Percentiles rank a stretch among this genome's conserved stretches.
phyloP scores from a whole-genome alignment of 208 protist genomes.

The Trypanosoma caninum region DNA sequence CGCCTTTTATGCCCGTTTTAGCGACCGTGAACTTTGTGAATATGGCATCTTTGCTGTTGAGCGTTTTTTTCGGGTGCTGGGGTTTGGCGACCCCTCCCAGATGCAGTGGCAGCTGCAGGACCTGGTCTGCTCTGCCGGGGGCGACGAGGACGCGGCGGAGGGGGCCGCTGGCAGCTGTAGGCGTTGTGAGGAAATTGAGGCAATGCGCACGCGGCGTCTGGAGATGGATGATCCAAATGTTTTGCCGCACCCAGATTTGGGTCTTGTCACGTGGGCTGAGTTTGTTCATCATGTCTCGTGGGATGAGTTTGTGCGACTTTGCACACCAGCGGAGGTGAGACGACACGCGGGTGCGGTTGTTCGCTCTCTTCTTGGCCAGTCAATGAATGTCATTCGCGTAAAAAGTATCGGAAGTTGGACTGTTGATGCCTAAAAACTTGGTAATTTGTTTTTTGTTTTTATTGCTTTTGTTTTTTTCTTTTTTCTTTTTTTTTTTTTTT shows the following conservation, averaged over 20 bases:
- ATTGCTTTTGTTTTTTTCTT: slow-evolving; percentile 3
- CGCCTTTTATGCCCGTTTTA: slow-evolving; percentile 22
- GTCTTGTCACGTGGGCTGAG: slow-evolving; percentile 64
- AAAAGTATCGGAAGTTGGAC: slow-evolving; percentile 2
- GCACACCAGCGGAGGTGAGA: slow-evolving; percentile 46
- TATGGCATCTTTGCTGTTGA: slow-evolving; percentile 22
- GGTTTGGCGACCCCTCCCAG: slow-evolving; percentile 8
- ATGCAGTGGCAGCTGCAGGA: slow-evolving; percentile 19
- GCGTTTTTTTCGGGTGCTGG: slow-evolving; percentile 17
- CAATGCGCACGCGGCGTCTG: slow-evolving; percentile 33
- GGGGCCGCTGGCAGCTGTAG: slow-evolving; percentile 21
- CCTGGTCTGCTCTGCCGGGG: not conserved
- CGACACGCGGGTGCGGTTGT: slow-evolving; percentile 33
- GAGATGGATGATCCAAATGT: slow-evolving; percentile 39
- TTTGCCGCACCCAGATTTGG: slow-evolving; percentile 58
- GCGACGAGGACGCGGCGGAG: not conserved
- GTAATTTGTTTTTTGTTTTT: slow-evolving; percentile 18
- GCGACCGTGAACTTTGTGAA: slow-evolving; percentile 10
- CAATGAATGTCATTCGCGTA: slow-evolving; percentile 51
- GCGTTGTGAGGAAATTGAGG: slow-evolving; percentile 59
- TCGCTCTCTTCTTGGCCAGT: slow-evolving; percentile 29
- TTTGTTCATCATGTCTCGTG: slow-evolving; percentile 73
- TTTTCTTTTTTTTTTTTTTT: slow-evolving; percentile 14
- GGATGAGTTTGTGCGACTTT: slow-evolving; percentile 65
- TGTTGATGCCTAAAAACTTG: slow-evolving; percentile 7